Evolutionary conservation across 129 eudicot genomes (phyloP).

Genomic region (Centrapalus pauciflorus): DNA sequence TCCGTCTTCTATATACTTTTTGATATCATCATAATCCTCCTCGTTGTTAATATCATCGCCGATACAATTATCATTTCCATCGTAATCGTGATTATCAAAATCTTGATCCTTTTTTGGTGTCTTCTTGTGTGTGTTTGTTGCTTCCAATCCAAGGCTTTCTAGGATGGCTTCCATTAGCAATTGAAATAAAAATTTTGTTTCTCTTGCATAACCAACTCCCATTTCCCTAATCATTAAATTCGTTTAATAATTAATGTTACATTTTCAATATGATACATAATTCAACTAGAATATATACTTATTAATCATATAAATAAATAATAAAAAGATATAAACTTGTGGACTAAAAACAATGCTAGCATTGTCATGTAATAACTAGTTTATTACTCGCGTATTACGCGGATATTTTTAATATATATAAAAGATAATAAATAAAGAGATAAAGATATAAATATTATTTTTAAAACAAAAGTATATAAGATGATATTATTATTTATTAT

Average conservation of each 20-base stretch:
- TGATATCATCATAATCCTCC: conserved; percentile 12
- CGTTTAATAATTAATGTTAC: background rate
- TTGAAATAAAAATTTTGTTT: conserved; percentile 44
- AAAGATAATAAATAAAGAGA: too few relatives aligned
- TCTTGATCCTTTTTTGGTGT: conserved; percentile 11
- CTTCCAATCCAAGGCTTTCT: conserved; percentile 50
- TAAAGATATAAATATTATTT: too few relatives aligned
- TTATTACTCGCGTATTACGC: too few relatives aligned
- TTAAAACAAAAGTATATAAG: too few relatives aligned
- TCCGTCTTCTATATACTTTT: conserved; percentile 52
- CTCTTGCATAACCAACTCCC: conserved; percentile 53
- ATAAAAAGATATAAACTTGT: too few relatives aligned
- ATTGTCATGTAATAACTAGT: too few relatives aligned
- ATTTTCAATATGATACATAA: background rate
- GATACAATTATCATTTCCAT: too few relatives aligned
- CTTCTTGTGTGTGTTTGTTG: conserved; percentile 10
- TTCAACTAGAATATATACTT: background rate
- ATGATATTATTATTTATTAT: too few relatives aligned
- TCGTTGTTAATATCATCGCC: conserved; percentile 1
- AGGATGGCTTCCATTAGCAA: conserved; percentile 52
- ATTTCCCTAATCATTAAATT: conserved; percentile 31
- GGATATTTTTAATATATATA: too few relatives aligned
- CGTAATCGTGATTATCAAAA: too few relatives aligned
- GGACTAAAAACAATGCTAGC: too few relatives aligned
- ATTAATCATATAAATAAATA: too few relatives aligned